Evolutionary conservation across 345 rosid species (phyloP), one percentile per base, ranked within the genome.

Genomic region (Melaleuca quinquenervia): DNA sequence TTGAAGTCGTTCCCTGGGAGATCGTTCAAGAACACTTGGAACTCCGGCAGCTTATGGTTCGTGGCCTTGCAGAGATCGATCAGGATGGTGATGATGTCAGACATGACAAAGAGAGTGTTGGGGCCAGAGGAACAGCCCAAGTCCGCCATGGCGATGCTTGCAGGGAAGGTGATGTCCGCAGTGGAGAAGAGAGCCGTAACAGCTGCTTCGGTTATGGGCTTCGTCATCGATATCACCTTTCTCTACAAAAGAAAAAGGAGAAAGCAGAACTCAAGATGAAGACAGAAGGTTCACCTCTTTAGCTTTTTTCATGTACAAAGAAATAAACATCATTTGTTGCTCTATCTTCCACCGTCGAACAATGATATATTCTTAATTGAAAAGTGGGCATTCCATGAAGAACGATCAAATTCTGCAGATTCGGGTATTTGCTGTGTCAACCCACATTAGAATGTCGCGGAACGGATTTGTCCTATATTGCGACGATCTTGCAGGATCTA

Each of bases 1-100:
- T 92, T 93, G 82, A 93, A 93, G 84, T 93, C 95, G 85, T 93
- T 93, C 16, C 92, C 90, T 0, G 93, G 92, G 51, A 93, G 91
- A 48, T 93, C 96, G 84, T 93, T 93, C 53, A 93, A 54, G 86
- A 90, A 89, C 49, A 92, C 87, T 44, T 89, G 94, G 87, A 62
- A 91, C 56, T 89, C 91, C 2, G 91, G 93, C 0, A 88, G 82
- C 14, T 78, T 15, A 10, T 53, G 86, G 13, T 86, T 87, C 48
- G 86, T 84, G 78, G 87, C 86, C 15, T 52, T 70, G 84, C 90
- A 82, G 21, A 90, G 49, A 11, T 50, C 70, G 62, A 48, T 84
- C 84, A n/a, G 3, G 6, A 49, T 29, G 50, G 13, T 41, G 13
- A 26, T 27, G 11, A 85, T 20, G 53, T 70, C 27, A 1, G 82